Percentiles rank a stretch among this genome's conserved stretches.
Evolutionary conservation across 129 eudicot species (phyloP).

Genomic region (Tagetes patula): DNA sequence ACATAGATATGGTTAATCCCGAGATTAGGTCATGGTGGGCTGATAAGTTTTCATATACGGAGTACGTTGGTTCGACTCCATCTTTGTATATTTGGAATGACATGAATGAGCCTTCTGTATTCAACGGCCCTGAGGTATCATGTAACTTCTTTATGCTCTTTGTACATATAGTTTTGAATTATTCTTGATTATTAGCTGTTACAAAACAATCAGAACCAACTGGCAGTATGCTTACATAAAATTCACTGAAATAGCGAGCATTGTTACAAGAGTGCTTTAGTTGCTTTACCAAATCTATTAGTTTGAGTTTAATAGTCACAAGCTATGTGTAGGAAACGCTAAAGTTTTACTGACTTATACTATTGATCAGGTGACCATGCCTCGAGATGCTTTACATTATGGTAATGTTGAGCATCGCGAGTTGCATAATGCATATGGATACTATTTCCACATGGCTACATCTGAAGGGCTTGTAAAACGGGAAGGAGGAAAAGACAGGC

Average conservation of each 20-base stretch:
- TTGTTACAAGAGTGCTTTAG: not conserved
- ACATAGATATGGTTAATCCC: constrained; percentile 87
- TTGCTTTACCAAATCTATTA: not conserved
- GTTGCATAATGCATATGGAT: constrained; percentile 92
- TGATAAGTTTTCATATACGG: constrained; percentile 63
- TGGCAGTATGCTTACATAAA: not conserved
- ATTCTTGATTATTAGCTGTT: not conserved
- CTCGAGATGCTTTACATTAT: constrained; percentile 86
- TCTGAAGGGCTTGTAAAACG: constrained; percentile 83
- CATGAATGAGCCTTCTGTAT: constrained; percentile 98
- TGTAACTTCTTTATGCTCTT: not conserved
- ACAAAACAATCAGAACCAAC: not conserved
- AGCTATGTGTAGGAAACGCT: too few species aligned
- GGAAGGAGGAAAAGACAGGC: constrained; percentile 82
- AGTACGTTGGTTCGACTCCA: constrained; percentile 87
- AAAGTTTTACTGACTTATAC: not conserved
- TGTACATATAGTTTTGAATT: constrained; percentile 6
- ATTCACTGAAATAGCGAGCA: too few species aligned
- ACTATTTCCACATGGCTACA: constrained; percentile 96
- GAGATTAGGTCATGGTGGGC: constrained; percentile 99
- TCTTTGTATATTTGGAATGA: constrained; percentile 95
- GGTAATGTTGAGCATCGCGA: constrained; percentile 91
- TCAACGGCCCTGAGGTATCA: constrained; percentile 94
- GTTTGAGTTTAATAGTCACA: not conserved
- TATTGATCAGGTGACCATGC: constrained; percentile 75